Base-by-base conservation (phyloP, 179 eudicot genomes). In the Vitellaria paradoxa region DNA sequence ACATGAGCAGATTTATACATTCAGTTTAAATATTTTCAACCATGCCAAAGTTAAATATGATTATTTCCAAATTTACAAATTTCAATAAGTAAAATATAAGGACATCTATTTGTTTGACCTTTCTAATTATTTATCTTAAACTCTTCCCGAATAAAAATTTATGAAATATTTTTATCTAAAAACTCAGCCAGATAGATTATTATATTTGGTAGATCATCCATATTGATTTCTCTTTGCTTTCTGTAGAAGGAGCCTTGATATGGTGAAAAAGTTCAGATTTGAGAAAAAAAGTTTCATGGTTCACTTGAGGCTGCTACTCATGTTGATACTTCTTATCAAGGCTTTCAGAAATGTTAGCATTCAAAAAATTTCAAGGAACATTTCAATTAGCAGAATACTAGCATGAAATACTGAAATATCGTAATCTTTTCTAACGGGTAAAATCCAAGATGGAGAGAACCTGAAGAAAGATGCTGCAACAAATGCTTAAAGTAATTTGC, bases 381-480 rank as follows among this genome's bases (percentile, higher is more conserved):
- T 12, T 15, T 60, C 30, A 12, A 60, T 59, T 14, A 14, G 21
- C 45, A 60, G 24, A n/a, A 73, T 40, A 30, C 53, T n/a, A 42
- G 17, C 5, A 20, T 30, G 60, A 73, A 26, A 40, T 40, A 73
- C 66, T 42, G 17, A 37, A 40, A 17, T 40, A 72, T 30, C 9
- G 4, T 30, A 49, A 6, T 70, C 57, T 42, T 42, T 17, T 50
- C 7, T 21, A 9, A 18, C 18, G 42, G 61, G 18, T 4, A 18
- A 18, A 30, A 55, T 42, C 55, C 30, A 1, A 26, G 71, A 42
- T 42, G 3, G 64, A 74, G 67, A n/a, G 26, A 62, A 86, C 86
- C 88, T 73, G 88, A 79, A 73, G 86, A 83, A 69, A 86, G 81
- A 45, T 76, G 83, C 68, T 76, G 80, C 64, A 86, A 76, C 59